Base-by-base conservation (phyloP, 2,329 filamentous ascomycete genomes). In the Pestalotiopsis sp. region DNA sequence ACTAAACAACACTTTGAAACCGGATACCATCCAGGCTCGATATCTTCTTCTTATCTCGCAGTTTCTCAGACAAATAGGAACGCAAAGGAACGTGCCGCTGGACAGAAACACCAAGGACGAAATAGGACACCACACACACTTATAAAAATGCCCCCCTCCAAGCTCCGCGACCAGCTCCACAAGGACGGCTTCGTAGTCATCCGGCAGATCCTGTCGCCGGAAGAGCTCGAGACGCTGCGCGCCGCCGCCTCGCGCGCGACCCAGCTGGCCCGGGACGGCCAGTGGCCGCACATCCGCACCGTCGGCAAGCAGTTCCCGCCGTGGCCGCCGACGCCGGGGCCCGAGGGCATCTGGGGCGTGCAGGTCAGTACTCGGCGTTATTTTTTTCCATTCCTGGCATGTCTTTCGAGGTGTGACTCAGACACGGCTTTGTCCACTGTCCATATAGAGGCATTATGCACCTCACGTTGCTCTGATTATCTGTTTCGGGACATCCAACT, bases 221-320 rank as follows among this genome's bases (percentile, higher is more conserved):
- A 80, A 20, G 84, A 90, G 70, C 83, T 96, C 59, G 70, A 82
- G 27, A 75, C 81, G 23, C 89, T 95, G 71, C 91, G 90, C 74
- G 76, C 78, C 66, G 90, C 90, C 57, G 88, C 90, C 65, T 77
- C 82, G 41, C 79, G 85, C 68, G 86, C 88, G n/a, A 89, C 90
- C 23, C 77, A 81, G 2, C 82, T 89, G 57, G 91, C 92, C 57
- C 89, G 92, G 71, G 74, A 83, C n/a, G 93, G 93, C 49, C 76
- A 85, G 71, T 97, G 94, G 94, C 93, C 93, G 3, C 87, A 92
- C 80, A 90, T 97, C 75, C 92, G 94, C 72, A 95, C 93, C 0
- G 88, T 96, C 2, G 93, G 93, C 66, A 97, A 97, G 80, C 94
- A 97, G 80, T 97, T 97, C 82, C 94, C 94, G 0, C 94, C 94